These are phyloP conservation scores for Penicillium sp. DNA, from an alignment of 2,329 filamentous ascomycete species.

Conservation along the genomic window DNA sequence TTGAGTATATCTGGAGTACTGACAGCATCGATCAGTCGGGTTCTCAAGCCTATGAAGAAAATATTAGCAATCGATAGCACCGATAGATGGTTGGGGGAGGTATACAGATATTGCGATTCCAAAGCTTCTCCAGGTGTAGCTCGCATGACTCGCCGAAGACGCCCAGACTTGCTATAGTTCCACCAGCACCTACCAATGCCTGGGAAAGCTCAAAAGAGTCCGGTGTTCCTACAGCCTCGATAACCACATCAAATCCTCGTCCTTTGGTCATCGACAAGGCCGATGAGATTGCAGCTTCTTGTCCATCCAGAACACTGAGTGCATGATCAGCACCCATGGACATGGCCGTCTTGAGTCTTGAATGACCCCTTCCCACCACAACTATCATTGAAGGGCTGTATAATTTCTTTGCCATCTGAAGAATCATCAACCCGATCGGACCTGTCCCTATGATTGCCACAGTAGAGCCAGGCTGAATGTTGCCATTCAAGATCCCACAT, in stretches of 20 bases:
- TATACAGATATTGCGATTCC: constrained; percentile 54
- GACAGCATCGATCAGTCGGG: neutral
- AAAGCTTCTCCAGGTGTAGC: constrained; percentile 54
- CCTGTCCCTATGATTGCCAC: constrained; percentile 57
- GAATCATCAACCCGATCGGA: constrained; percentile 54
- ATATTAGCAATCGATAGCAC: neutral
- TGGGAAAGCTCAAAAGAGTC: constrained; percentile 55
- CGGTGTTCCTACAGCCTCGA: constrained; percentile 58
- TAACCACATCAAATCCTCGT: constrained; percentile 56
- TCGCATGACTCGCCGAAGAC: constrained; percentile 54
- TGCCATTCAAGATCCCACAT: constrained; percentile 53
- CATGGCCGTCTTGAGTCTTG: constrained; percentile 49
- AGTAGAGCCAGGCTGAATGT: constrained; percentile 52
- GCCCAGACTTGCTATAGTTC: constrained; percentile 56
- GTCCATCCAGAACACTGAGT: constrained; percentile 40
- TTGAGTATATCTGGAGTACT: neutral
- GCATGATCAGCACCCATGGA: constrained; percentile 50
- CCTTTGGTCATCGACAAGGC: constrained; percentile 45
- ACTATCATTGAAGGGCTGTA: constrained; percentile 54
- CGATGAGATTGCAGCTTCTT: constrained; percentile 36
- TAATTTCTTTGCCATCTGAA: constrained; percentile 49
- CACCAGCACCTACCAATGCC: constrained; percentile 53
- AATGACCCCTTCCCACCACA: constrained; percentile 51
- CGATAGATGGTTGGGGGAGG: neutral
- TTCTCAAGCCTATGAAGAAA: neutral